Evolutionary conservation across 1,284 basidiomycete species (phyloP).

Genomic region (Clitocybe nebularis): DNA sequence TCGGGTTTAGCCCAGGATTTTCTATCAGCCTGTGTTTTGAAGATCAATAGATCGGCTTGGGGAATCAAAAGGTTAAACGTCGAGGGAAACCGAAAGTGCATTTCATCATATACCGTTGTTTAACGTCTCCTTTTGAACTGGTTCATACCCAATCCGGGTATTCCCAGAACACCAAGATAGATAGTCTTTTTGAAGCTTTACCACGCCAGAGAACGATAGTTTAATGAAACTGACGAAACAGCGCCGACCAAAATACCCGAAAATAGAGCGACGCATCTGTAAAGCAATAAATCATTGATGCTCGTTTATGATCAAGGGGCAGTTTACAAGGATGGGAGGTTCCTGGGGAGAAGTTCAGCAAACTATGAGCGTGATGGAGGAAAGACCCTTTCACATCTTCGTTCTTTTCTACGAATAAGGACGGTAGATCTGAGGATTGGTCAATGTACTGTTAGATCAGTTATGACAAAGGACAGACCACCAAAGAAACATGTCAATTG

Average conservation of each 20-base stretch:
- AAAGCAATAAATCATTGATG: conserved; percentile 9
- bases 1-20: conserved; percentile 60
- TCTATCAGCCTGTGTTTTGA: conserved; percentile 64
- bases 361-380: background rate
- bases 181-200: conserved; percentile 61
- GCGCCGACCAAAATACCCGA: conserved; percentile 74
- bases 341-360: conserved; percentile 25
- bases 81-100: conserved; percentile 1
- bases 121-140: conserved; percentile 53
- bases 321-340: conserved; percentile 34
- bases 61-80: conserved; percentile 4
- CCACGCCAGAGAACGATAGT: conserved; percentile 65
- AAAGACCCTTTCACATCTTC: conserved; percentile 48
- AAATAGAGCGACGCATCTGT: conserved; percentile 67
- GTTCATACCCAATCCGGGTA: conserved; percentile 41
- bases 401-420: conserved; percentile 50
- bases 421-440: conserved; percentile 37
- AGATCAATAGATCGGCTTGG: conserved; percentile 53
- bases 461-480: conserved; percentile 34
- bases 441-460: conserved; percentile 4
- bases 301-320: background rate
- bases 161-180: conserved; percentile 56
- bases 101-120: conserved; percentile 37
- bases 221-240: conserved; percentile 72
- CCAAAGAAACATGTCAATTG: conserved; percentile 61